phyloP scores from a whole-genome alignment of 2,329 filamentous ascomycete genomes.

The Emergomyces pasteurianus region DNA sequence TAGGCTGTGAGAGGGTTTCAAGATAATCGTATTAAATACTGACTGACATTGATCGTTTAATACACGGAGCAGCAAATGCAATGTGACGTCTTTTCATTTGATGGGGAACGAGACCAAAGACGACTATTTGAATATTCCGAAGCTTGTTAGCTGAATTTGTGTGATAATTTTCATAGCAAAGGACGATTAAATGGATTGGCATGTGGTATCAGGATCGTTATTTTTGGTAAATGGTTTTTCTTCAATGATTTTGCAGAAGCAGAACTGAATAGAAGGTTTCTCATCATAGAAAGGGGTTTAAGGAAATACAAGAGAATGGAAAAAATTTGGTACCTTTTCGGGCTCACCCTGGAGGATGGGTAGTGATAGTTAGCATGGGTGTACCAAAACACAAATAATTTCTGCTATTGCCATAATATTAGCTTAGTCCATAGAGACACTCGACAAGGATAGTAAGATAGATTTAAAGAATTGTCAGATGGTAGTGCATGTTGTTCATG shows the following conservation, averaged over 20 bases:
- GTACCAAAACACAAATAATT: not conserved
- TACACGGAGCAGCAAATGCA: not conserved
- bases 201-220: constrained; percentile 35
- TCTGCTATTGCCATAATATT: not conserved
- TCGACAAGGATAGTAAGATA: constrained; percentile 9
- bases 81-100: not conserved
- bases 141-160: not conserved
- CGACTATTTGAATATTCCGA: not conserved
- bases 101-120: not conserved
- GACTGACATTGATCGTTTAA: not conserved
- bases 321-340: not conserved
- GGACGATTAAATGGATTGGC: not conserved
- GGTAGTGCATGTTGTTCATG: constrained; percentile 51
- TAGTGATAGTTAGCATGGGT: not conserved
- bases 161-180: not conserved
- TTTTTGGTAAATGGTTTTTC: constrained; percentile 44
- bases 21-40: not conserved
- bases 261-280: constrained; percentile 47
- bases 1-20: not conserved
- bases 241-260: constrained; percentile 49
- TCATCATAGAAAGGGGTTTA: constrained; percentile 34
- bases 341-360: no score
- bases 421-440: not conserved
- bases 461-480: constrained; percentile 33
- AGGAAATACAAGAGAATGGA: not conserved